These are phyloP conservation scores for Eucalyptus caleyi DNA, from an alignment of 345 rosid species.

Conservation along the genomic window DNA sequence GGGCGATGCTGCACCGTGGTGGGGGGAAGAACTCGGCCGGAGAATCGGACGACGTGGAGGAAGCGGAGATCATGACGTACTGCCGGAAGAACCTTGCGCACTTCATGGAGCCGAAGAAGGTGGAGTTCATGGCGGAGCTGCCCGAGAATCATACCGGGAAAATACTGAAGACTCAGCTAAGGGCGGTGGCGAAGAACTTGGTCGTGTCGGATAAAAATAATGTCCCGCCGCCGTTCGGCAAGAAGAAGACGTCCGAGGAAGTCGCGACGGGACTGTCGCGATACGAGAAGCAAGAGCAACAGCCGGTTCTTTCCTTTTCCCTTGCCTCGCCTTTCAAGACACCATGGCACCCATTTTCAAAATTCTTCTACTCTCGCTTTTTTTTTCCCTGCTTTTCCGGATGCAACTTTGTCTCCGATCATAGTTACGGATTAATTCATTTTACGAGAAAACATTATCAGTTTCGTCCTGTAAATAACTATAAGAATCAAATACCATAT, in stretches of 20 bases:
- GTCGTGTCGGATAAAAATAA: background rate
- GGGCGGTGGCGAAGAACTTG: constrained; percentile 9
- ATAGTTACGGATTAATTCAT: background rate
- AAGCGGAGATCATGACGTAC: constrained; percentile 4
- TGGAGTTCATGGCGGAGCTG: constrained; percentile 11
- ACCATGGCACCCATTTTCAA: no score
- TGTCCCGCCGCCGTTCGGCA: background rate
- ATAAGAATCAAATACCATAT: no score
- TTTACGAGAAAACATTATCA: background rate
- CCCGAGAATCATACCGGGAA: constrained; percentile 25
- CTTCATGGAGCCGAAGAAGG: constrained; percentile 29
- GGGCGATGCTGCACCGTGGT: constrained; percentile 16
- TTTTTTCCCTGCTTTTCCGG: background rate
- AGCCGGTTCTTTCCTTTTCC: background rate
- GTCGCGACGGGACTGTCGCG: background rate
- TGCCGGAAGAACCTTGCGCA: constrained; percentile 15
- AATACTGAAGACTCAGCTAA: constrained; percentile 12
- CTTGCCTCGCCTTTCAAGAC: background rate
- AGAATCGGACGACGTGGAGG: background rate
- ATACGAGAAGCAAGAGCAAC: background rate
- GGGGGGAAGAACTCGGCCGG: constrained; percentile 13
- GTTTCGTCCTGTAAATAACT: background rate
- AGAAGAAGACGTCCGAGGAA: background rate
- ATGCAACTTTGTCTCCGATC: background rate
- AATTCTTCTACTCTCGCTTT: no score